Evolutionary conservation across 371 early-diverging fungal genomes (phyloP).

Genomic region (Lichtheimia ramosa): DNA sequence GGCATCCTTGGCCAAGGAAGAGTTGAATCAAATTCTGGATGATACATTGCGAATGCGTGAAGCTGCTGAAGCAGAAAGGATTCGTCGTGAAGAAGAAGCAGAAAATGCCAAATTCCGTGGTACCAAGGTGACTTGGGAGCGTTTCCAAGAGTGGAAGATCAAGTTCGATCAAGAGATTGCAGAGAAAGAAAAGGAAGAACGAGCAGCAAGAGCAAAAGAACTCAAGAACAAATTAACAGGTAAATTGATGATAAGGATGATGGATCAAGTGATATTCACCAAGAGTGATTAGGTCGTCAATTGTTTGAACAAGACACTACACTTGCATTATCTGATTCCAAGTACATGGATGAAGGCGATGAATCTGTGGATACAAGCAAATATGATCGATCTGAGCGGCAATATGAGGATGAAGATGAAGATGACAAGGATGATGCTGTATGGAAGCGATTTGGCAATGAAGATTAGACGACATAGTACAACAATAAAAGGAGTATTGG

Average conservation of each 20-base stretch:
- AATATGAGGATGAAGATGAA: constrained; percentile 64
- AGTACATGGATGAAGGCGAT: constrained; percentile 85
- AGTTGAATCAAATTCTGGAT: constrained; percentile 59
- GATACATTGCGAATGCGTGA: constrained; percentile 56
- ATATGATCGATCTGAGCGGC: constrained; percentile 55
- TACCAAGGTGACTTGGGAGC: constrained; percentile 79
- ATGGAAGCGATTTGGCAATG: constrained; percentile 41
- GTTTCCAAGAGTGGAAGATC: constrained; percentile 80
- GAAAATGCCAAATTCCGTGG: constrained; percentile 83
- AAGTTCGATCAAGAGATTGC: constrained; percentile 76
- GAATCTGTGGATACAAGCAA: constrained; percentile 76
- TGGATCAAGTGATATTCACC: not conserved
- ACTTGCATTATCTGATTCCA: constrained; percentile 82
- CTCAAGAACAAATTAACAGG: constrained; percentile 60
- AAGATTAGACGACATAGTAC: constrained; percentile 20
- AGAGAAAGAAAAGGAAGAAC: constrained; percentile 56
- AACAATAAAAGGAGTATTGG: not conserved
- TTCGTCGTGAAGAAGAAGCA: constrained; percentile 73
- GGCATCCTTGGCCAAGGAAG: constrained; percentile 78
- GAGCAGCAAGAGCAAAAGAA: constrained; percentile 45
- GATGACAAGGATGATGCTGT: constrained; percentile 54
- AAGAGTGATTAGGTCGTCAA: constrained; percentile 68
- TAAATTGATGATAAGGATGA: constrained; percentile 14
- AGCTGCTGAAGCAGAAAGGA: constrained; percentile 57
- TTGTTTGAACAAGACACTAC: constrained; percentile 89